These are phyloP conservation scores for Castanea crenata DNA, from an alignment of 306 rosid species.

Conservation along the genomic window DNA sequence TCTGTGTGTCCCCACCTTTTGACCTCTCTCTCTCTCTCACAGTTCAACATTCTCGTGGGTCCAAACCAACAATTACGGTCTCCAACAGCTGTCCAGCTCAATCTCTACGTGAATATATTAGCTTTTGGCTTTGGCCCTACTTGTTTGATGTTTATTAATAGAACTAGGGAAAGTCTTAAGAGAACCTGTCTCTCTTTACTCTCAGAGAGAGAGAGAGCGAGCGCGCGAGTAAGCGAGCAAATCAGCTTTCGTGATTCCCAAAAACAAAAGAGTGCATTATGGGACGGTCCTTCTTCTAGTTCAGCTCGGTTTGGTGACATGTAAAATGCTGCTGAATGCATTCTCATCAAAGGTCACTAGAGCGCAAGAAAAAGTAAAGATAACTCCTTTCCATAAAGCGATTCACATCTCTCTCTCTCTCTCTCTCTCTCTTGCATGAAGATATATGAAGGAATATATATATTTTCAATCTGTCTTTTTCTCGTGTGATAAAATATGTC, in stretches of 20 bases:
- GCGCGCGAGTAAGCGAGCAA: slow-evolving; percentile 3
- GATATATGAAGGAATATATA: slow-evolving; percentile 4
- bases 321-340: slow-evolving; percentile 29
- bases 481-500: slow-evolving; percentile 31
- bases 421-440: slow-evolving; percentile 20
- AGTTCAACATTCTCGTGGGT: slow-evolving; percentile 31
- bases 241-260: slow-evolving; percentile 51
- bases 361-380: slow-evolving; percentile 10
- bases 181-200: slow-evolving; percentile 21
- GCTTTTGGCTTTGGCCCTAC: slow-evolving; percentile 57
- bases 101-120: slow-evolving; percentile 28
- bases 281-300: slow-evolving; percentile 41
- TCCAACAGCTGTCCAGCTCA: slow-evolving; percentile 48
- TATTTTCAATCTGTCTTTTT: slow-evolving; percentile 38
- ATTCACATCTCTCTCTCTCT: slow-evolving; percentile 19
- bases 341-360: slow-evolving; percentile 31
- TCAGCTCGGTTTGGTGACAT: slow-evolving; percentile 27
- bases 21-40: slow-evolving; percentile 22
- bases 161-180: slow-evolving; percentile 32
- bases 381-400: slow-evolving; percentile 28
- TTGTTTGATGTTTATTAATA: slow-evolving; percentile 24
- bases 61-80: slow-evolving; percentile 39
- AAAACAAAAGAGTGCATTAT: slow-evolving; percentile 38
- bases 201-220: not conserved
- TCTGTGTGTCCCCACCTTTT: slow-evolving; percentile 56